Base-by-base conservation (phyloP, 116 monocot genomes). In the Cymodocea nodosa region DNA sequence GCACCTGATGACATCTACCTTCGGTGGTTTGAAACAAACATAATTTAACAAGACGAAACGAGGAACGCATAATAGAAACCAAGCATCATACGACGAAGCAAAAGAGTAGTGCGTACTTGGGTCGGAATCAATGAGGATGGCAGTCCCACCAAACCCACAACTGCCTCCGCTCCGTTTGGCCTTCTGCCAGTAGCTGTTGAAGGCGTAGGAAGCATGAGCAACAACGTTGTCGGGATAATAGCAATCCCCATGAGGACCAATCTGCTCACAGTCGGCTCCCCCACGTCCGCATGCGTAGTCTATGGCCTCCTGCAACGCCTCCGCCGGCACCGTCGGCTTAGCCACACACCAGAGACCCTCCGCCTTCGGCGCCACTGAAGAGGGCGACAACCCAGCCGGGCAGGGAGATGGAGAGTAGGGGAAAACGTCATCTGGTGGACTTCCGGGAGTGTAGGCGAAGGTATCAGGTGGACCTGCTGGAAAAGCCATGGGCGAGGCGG, bases 151-250 rank as follows among this genome's bases (percentile, higher is more conserved):
- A 19, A 84, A 84, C 35, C 56, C 71, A 68, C 84, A 84, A 57
- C 77, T 84, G 0, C 84, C 84, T 7, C 84, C 84, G 35, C 15
- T 50, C n/a, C 60, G 34, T 60, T 74, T 84, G 5, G 73, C 71
- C 78, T 37, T 76, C 76, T 85, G 81, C 78, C 81, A 85, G 61
- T 81, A 81, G 39, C 81, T 85, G 67, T 85, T 85, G 76, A 81
- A 87, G 34, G 84, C 87, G 56, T 67, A 87, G 1, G 84, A 79
- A 59, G 87, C 87, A 60, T 87, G 87, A 22, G 81, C 81, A 14
- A 77, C 69, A 4, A 80, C 59, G 44, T 64, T 84, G 58, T 87
- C 76, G n/a, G 87, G 84, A n/a, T 55, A 71, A 56, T 59, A 87
- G 56, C 87, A 84, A 30, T 51, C 67, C 14, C 84, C 79, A 20